Conservation (phyloP, 345 rosid genomes). For the Salix exigua region DNA sequence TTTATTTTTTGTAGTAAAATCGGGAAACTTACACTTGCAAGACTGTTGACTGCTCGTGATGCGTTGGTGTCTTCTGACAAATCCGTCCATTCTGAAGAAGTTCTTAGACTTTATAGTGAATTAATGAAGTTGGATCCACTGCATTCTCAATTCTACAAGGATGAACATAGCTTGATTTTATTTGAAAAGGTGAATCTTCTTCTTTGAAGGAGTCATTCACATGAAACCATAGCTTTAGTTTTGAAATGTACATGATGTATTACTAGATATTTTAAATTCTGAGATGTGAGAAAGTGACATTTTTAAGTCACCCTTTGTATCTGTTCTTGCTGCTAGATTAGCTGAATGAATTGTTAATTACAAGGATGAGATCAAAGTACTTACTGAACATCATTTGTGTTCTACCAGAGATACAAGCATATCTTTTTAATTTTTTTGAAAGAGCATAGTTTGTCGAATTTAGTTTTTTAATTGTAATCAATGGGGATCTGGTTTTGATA, state of each 20-base stretch:
- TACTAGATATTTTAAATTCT: background rate
- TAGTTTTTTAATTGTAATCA: background rate
- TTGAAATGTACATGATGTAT: background rate
- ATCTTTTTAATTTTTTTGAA: too few relatives aligned
- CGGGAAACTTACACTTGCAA: constrained; percentile 88
- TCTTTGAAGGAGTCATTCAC: background rate
- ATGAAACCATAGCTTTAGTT: background rate
- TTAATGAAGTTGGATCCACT: constrained; percentile 66
- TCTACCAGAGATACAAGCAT: background rate
- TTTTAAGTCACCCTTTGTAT: background rate
- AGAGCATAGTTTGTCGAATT: background rate
- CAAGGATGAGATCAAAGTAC: background rate
- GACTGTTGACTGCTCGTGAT: constrained; percentile 71
- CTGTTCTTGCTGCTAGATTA: background rate
- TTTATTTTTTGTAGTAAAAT: constrained; percentile 60
- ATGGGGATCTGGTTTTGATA: background rate
- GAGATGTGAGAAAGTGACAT: background rate
- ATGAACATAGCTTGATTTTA: constrained; percentile 60
- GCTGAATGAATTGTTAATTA: background rate
- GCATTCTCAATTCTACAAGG: constrained; percentile 72
- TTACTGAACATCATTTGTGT: background rate
- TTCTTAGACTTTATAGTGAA: constrained; percentile 57
- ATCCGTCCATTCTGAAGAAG: constrained; percentile 50
- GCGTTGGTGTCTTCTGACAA: constrained; percentile 31
- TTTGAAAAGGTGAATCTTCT: constrained; percentile 49